A percentile compares a stretch with the other conserved stretches of the same genome.
These are phyloP conservation scores for Neurospora sp. DNA, from an alignment of 495 filamentous ascomycete genomes.

Conservation along the genomic window DNA sequence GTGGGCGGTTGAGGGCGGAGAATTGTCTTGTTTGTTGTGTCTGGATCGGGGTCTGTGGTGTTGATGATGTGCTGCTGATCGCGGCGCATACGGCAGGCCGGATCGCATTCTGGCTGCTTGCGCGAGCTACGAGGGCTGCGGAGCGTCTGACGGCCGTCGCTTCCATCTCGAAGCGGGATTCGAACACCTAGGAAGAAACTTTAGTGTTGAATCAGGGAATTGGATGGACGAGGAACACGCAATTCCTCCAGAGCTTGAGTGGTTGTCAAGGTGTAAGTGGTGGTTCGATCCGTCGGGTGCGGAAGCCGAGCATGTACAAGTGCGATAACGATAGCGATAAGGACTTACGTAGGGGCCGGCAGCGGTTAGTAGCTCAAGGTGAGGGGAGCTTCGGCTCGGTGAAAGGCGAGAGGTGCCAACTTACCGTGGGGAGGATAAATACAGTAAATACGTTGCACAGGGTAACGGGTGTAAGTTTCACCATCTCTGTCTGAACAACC, in stretches of 20 bases:
- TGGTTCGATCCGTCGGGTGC: slow-evolving; percentile 6
- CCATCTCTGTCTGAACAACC: neutral
- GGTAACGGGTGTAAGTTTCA: neutral
- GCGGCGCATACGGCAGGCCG: neutral
- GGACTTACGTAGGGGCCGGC: neutral
- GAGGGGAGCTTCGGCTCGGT: neutral
- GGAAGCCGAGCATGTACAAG: slow-evolving; percentile 2
- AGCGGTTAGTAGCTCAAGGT: neutral
- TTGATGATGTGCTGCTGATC: neutral
- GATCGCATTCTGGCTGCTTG: neutral
- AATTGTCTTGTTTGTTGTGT: slow-evolving; percentile 34
- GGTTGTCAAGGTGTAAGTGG: neutral
- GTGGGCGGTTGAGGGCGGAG: slow-evolving; percentile 71
- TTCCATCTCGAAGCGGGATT: slow-evolving; percentile 16
- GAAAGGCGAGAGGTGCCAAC: neutral
- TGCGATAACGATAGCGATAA: slow-evolving; percentile 1
- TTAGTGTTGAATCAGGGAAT: neutral
- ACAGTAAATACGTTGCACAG: neutral
- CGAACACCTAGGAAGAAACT: neutral
- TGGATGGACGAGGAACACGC: neutral
- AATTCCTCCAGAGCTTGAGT: slow-evolving; percentile 1
- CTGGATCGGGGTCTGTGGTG: neutral
- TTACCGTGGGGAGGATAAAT: neutral
- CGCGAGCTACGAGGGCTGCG: slow-evolving; percentile 10
- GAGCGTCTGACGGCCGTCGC: slow-evolving; percentile 13